These are phyloP conservation scores for Lasiodiplodia hormozganensis DNA, from an alignment of 2,329 filamentous ascomycete species.

Conservation along the genomic window DNA sequence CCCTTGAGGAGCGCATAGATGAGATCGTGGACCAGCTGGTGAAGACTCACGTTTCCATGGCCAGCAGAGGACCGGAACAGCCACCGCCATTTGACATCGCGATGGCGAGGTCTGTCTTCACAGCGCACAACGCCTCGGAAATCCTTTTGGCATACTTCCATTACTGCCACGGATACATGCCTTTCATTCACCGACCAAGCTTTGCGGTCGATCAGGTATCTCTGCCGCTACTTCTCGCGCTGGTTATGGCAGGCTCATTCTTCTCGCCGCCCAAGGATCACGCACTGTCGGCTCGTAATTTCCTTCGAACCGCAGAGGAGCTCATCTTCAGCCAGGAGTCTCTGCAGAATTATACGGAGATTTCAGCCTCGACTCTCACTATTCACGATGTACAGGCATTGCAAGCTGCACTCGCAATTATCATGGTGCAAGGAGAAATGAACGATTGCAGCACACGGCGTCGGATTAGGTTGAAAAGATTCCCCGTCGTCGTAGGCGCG, in stretches of 20 bases:
- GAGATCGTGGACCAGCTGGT: no score
- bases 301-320: not conserved
- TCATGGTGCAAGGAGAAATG: no score
- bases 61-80: no score
- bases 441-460: no score
- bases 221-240: not conserved
- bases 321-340: not conserved
- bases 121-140: not conserved
- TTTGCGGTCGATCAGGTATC: not conserved
- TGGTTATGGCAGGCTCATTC: not conserved
- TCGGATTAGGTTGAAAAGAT: no score
- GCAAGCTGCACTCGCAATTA: not conserved
- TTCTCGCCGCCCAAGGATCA: not conserved
- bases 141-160: not conserved
- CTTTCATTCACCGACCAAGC: not conserved
- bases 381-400: not conserved
- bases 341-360: not conserved
- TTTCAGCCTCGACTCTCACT: not conserved
- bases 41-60: no score
- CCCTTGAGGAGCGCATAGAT: no score
- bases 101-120: not conserved
- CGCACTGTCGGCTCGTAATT: not conserved
- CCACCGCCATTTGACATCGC: no score
- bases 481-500: no score
- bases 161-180: not conserved